Conservation (phyloP, 1,284 basidiomycete species). For the Kalmanozyma brasiliensis region DNA sequence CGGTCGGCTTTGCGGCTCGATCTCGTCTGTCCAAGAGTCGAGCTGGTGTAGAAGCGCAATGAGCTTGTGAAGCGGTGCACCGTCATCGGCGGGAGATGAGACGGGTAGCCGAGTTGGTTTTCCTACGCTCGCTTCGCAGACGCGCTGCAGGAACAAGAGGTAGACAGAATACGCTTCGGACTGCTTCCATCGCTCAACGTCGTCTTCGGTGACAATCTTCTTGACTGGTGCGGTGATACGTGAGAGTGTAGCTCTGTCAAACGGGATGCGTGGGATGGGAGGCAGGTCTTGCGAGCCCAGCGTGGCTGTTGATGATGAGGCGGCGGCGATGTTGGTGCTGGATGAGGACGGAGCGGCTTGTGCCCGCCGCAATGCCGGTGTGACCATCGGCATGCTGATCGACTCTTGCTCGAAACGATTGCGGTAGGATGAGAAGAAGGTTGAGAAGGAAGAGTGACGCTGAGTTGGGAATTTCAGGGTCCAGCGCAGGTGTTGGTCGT, state of each 20-base stretch:
- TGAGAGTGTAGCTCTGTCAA: constrained; percentile 9
- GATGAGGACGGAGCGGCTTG: not conserved
- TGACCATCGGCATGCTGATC: constrained; percentile 32
- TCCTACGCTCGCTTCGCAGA: constrained; percentile 63
- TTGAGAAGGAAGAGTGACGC: not conserved
- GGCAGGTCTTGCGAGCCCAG: constrained; percentile 38
- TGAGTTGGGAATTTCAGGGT: constrained; percentile 7
- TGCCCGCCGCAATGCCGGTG: constrained; percentile 19
- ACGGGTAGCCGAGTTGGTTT: constrained; percentile 41
- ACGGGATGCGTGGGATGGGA: constrained; percentile 30
- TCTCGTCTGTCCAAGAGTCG: constrained; percentile 81
- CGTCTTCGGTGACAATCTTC: constrained; percentile 62
- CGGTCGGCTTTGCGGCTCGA: constrained; percentile 80
- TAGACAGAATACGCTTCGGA: constrained; percentile 58
- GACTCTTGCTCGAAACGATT: not conserved
- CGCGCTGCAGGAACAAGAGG: constrained; percentile 60
- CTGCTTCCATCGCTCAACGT: constrained; percentile 62
- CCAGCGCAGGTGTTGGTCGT: constrained; percentile 1
- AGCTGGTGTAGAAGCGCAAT: constrained; percentile 77
- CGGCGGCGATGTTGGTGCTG: constrained; percentile 1
- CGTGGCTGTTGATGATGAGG: constrained; percentile 24
- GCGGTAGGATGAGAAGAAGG: not conserved
- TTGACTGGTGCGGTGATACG: constrained; percentile 46
- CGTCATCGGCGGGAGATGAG: not conserved
- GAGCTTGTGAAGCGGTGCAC: constrained; percentile 68